phyloP scores from a whole-genome alignment of 2,329 filamentous ascomycete genomes.

The Parafenestella ontariensis region DNA sequence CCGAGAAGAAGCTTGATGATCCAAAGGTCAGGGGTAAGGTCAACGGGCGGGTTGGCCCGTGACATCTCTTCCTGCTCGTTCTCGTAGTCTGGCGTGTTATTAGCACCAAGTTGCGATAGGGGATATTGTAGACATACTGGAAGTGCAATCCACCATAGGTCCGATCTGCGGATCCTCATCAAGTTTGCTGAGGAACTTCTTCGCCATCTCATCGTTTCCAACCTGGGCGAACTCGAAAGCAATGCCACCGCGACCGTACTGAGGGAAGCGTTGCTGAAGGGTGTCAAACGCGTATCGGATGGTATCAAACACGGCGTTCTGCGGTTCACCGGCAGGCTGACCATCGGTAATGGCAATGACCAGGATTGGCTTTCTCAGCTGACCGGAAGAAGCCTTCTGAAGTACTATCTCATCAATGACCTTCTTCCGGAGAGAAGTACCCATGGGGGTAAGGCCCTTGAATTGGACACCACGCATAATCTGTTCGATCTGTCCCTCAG shows the following conservation, averaged over 20 bases:
- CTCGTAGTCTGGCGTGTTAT: conserved; percentile 62
- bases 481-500: conserved; percentile 64
- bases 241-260: conserved; percentile 65
- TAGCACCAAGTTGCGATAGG: conserved; percentile 1
- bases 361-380: conserved; percentile 68
- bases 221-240: conserved; percentile 74
- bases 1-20: conserved; percentile 72
- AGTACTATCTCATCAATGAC: conserved; percentile 68
- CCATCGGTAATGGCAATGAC: conserved; percentile 72
- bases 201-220: conserved; percentile 69
- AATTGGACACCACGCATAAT: conserved; percentile 67
- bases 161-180: conserved; percentile 69
- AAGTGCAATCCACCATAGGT: conserved; percentile 70
- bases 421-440: conserved; percentile 67
- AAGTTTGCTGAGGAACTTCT: conserved; percentile 68
- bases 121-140: conserved; percentile 59
- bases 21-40: conserved; percentile 71
- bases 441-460: conserved; percentile 71
- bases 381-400: conserved; percentile 58
- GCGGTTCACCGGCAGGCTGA: conserved; percentile 68
- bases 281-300: conserved; percentile 63
- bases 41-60: conserved; percentile 65
- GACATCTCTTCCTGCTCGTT: conserved; percentile 72
- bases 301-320: conserved; percentile 63
- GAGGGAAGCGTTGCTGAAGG: conserved; percentile 52